Base-by-base conservation (phyloP, 2,329 filamentous ascomycete genomes). In the Pseudogymnoascus sp. region DNA sequence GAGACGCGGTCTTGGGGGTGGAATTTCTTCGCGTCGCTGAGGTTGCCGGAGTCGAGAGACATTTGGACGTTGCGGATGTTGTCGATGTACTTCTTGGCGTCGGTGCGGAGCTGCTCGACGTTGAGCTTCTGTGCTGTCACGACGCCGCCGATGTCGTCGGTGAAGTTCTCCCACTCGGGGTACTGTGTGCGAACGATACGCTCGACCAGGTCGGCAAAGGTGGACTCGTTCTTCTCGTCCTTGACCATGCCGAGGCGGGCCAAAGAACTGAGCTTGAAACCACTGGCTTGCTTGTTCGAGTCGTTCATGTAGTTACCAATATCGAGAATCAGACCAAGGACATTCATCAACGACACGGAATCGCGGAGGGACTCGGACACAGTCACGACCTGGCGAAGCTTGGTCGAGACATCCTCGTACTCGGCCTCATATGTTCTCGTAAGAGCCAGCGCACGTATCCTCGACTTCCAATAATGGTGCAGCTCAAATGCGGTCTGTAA, bases 261-360 rank as follows among this genome's bases (percentile, higher is more conserved):
- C 59, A 99, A 86, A 5, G 94, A 97, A 72, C 92, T 94, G 12
- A 99, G 85, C 79, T 99, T 99, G 87, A 99, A 99, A 66, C 94
- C 94, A 64, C 89, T 90, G 3, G 94, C 94, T 77, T 97, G 94
- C 79, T 99, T 99, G 78, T 97, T 97, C 63, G 92, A 89, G 73
- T 97, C 94, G 80, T 99, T 99, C 94, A 99, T 99, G 82, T 96
- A 99, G 76, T 99, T 99, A 75, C 94, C 94, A 72, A 99, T 96
- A 75, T 97, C 93, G 70, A 99, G 80, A 75, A 99, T 99, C 66
- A 97, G 82, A 64, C 93, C 92, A 63, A 99, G 84, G 56, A 99
- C 92, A 68, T 96, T 97, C 88, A 97, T 96, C 70, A 99, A 78
- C 25, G 91, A 89, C 25, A 96, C 91, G 1, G 92, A 97, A 73